A percentile compares a stretch with the other conserved stretches of the same genome.
Conservation (phyloP, 2,329 filamentous ascomycete species). For the Aspergillus cejpii region DNA sequence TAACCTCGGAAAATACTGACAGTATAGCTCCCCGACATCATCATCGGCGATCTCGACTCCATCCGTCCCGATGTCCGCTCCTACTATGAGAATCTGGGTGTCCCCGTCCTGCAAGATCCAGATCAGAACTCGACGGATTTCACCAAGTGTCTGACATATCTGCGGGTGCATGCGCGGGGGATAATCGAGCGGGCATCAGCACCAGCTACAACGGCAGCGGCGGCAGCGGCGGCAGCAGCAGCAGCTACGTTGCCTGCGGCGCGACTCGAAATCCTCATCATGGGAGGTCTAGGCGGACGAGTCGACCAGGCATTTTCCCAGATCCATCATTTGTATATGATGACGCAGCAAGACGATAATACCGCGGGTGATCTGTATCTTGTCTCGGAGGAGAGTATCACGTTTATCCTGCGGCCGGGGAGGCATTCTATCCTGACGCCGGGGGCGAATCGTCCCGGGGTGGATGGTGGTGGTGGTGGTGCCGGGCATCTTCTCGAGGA, state of each 20-base stretch:
- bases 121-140: slow-evolving; percentile 91
- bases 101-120: slow-evolving; percentile 61
- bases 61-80: slow-evolving; percentile 54
- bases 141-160: slow-evolving; percentile 66
- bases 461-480: neutral
- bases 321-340: slow-evolving; percentile 70
- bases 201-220: slow-evolving; percentile 3
- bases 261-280: slow-evolving; percentile 60
- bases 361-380: slow-evolving; percentile 62
- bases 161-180: slow-evolving; percentile 37
- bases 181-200: slow-evolving; percentile 17
- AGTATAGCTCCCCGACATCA: slow-evolving; percentile 55
- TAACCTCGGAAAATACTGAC: no score
- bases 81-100: slow-evolving; percentile 59
- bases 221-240: slow-evolving; percentile 6
- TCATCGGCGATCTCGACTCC: slow-evolving; percentile 91
- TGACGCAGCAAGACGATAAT: slow-evolving; percentile 30
- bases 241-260: neutral
- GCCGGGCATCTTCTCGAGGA: slow-evolving; percentile 56
- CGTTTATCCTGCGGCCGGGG: slow-evolving; percentile 68
- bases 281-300: slow-evolving; percentile 81
- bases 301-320: slow-evolving; percentile 89
- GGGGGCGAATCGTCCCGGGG: slow-evolving; percentile 25
- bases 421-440: slow-evolving; percentile 62
- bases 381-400: slow-evolving; percentile 71